phyloP scores from a whole-genome alignment of 148 eudicot species.

The Diospyros kaki region DNA sequence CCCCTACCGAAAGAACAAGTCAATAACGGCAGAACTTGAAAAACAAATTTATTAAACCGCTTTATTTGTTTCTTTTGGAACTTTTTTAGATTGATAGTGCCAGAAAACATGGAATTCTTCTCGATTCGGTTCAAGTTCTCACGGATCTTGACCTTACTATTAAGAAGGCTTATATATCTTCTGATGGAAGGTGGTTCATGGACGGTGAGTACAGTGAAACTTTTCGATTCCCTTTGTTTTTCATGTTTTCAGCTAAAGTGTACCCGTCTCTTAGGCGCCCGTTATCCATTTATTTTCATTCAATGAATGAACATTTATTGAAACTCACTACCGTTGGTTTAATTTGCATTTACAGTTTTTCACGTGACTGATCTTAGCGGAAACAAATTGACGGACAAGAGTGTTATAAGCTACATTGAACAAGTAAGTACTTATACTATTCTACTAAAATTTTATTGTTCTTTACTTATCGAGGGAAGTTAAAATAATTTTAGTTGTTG shows the following conservation, averaged over 20 bases:
- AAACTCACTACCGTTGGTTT: not conserved
- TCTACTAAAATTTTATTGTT: not conserved
- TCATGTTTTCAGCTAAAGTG: not conserved
- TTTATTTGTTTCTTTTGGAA: not conserved
- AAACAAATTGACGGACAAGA: conserved; percentile 72
- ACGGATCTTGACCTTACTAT: conserved; percentile 82
- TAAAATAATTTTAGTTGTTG: not conserved
- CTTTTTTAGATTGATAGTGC: conserved; percentile 72
- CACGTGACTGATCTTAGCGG: conserved; percentile 89
- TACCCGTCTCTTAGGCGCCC: not conserved
- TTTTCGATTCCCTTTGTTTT: not conserved
- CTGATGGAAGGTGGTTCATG: conserved; percentile 97
- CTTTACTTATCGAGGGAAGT: not conserved
- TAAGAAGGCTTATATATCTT: conserved; percentile 79
- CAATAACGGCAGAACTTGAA: not conserved
- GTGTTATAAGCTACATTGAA: conserved; percentile 73
- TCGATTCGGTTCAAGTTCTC: conserved; percentile 87
- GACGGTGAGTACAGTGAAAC: conserved; percentile 46
- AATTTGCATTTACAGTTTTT: conserved; percentile 57
- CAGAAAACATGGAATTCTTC: conserved; percentile 77
- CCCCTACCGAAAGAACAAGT: not conserved
- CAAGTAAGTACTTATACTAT: conserved; percentile 40
- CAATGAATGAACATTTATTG: not conserved
- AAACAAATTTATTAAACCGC: not conserved
- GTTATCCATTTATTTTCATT: not conserved